Conservation (phyloP, 1,139 yeast species). For the Geotrichum macrosporum region DNA sequence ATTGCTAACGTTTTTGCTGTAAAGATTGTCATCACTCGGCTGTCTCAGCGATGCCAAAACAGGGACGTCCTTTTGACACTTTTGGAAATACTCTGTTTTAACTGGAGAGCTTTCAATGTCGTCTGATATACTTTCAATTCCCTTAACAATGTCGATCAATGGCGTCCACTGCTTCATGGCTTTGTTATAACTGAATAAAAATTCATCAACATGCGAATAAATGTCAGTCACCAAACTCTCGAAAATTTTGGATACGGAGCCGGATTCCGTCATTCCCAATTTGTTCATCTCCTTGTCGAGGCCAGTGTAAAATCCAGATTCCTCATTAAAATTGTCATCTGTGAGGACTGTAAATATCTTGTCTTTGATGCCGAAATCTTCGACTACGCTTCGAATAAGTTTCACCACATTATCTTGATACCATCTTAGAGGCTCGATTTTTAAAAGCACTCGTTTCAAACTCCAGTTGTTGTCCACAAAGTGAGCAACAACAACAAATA, state of each 20-base stretch:
- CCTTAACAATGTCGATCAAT: conserved; percentile 15
- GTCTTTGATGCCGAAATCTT: conserved; percentile 18
- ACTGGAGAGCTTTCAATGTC: conserved; percentile 14
- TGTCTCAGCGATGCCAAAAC: conserved; percentile 14
- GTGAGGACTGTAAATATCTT: conserved; percentile 19
- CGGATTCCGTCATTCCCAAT: conserved; percentile 3
- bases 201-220: conserved; percentile 14
- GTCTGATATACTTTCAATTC: conserved; percentile 17
- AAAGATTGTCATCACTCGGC: conserved; percentile 18
- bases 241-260: conserved; percentile 1
- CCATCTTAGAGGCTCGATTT: conserved; percentile 20
- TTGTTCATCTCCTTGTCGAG: conserved; percentile 5
- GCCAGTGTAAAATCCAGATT: conserved; percentile 9
- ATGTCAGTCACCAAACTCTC: conserved; percentile 18
- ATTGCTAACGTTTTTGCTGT: conserved; percentile 19
- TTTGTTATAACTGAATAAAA: conserved; percentile 3
- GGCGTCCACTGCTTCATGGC: neutral
- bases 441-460: conserved; percentile 16
- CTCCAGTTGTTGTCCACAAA: conserved; percentile 21
- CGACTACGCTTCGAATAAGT: conserved; percentile 11
- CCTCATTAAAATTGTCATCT: conserved; percentile 4
- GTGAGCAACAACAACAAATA: conserved; percentile 21
- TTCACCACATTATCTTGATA: conserved; percentile 20
- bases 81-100: conserved; percentile 18
- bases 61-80: conserved; percentile 15